A percentile compares a stretch with the other conserved stretches of the same genome.
phyloP scores from a whole-genome alignment of 2,329 filamentous ascomycete genomes.

The Ceratocystis cubensis region DNA sequence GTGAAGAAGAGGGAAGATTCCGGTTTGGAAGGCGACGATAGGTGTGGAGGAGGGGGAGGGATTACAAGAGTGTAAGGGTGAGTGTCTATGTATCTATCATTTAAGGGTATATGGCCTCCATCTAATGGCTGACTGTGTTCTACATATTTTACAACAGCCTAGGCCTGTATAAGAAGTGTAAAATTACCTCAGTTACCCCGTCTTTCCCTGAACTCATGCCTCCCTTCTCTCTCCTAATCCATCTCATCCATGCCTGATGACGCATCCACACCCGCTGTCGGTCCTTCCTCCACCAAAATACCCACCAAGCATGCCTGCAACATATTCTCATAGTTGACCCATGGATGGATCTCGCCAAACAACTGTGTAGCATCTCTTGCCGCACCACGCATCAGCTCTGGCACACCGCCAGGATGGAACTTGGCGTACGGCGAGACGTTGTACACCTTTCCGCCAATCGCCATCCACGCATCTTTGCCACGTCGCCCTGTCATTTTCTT shows the following conservation, averaged over 20 bases:
- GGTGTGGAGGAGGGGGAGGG: not conserved
- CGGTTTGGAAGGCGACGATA: conserved; percentile 41
- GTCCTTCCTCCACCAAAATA: conserved; percentile 46
- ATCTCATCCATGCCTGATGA: conserved; percentile 44
- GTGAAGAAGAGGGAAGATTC: conserved; percentile 46
- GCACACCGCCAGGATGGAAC: conserved; percentile 80
- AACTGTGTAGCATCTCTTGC: conserved; percentile 49
- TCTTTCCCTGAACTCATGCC: too few species aligned
- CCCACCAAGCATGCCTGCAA: conserved; percentile 50
- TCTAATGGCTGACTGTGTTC: not conserved
- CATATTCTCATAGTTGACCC: conserved; percentile 64
- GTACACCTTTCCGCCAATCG: conserved; percentile 80
- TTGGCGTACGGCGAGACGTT: conserved; percentile 82
- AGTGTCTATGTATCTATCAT: conserved; percentile 6
- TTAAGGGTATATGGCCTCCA: not conserved
- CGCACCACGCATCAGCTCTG: conserved; percentile 54
- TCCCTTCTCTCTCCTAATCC: conserved; percentile 34
- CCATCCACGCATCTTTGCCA: conserved; percentile 81
- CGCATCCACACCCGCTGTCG: conserved; percentile 32
- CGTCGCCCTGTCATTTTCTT: conserved; percentile 68
- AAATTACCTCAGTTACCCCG: too few species aligned
- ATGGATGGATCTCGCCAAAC: conserved; percentile 56
- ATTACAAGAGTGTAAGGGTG: not conserved
- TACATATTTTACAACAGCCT: not conserved
- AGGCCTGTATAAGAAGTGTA: too few species aligned